Evolutionary conservation across 139 green algal species (phyloP), one percentile per base, ranked within the genome.

Genomic region (Chlamydomonas sp.): DNA sequence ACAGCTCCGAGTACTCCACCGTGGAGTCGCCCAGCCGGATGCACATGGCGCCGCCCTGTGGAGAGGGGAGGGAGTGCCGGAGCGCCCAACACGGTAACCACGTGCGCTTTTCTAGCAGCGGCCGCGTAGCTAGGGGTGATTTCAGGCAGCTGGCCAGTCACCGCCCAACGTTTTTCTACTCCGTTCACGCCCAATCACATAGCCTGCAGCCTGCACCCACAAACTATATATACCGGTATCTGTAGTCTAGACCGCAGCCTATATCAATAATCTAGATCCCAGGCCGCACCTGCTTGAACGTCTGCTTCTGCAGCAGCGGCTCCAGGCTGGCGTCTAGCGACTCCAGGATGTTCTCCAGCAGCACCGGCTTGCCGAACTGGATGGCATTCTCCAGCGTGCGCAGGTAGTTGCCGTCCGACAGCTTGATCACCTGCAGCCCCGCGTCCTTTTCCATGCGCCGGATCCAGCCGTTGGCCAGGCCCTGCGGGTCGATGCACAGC

Each of bases 381-480:
- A 98, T 96, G 69, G 92, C 93, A 74, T 97, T 98, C 90, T 97
- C 95, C 79, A 98, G 89, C 72, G 92, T 96, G 67, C 96, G 90
- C 78, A 98, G 74, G 88, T 95, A 97, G 90, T 95, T 95, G 62
- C 85, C 72, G 82, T 98, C 96, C 2, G 76, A 95, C 16, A 97
- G 94, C 92, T 98, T 98, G 78, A 98, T 93, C 6, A 91, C 90
- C 74, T 83, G 90, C 80, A 97, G 88, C 1, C 93, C 89, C 5
- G 83, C 62, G n/a, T 94, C 86, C 85, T 95, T 95, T 83, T 97
- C 96, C 96, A 97, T 98, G 64, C 87, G 91, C 57, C 91, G 92
- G 75, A 98, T 95, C 96, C 96, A 98, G 85, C 97, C 97, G 91
- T 97, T 97, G 73, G 94, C 96, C 83, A 96, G 90, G 5, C 96